Conservation (phyloP, 1,284 basidiomycete genomes). For the Tilletia caries region DNA sequence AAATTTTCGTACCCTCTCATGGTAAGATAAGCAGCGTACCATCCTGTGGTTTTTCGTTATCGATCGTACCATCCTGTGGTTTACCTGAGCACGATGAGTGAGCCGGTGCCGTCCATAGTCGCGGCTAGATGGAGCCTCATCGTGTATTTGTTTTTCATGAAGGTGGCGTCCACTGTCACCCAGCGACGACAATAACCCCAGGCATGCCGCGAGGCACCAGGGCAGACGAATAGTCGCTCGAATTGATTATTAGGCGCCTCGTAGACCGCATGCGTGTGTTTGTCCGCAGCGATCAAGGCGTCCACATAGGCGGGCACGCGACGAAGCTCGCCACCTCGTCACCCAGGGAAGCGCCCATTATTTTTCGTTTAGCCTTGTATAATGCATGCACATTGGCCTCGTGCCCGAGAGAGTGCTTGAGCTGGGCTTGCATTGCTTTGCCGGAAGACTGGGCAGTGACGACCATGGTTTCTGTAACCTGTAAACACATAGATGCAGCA, state of each 20-base stretch:
- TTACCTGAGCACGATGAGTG: neutral
- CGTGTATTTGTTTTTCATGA: neutral
- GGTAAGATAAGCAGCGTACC: too few relatives aligned
- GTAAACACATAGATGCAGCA: too few relatives aligned
- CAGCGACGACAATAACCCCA: neutral
- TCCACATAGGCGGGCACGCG: neutral
- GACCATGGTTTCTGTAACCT: neutral
- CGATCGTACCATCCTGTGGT: neutral
- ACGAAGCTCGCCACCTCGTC: neutral
- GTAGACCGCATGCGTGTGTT: neutral
- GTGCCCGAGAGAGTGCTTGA: neutral
- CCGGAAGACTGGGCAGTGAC: neutral
- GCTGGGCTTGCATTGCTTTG: neutral
- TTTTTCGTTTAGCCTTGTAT: neutral
- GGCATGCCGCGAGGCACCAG: neutral
- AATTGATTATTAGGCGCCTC: neutral
- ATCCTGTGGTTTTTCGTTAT: too few relatives aligned
- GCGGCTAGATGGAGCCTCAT: neutral
- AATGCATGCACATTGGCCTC: neutral
- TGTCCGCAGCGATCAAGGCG: neutral
- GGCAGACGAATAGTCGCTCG: neutral
- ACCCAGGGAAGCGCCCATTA: neutral
- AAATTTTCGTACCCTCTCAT: too few relatives aligned
- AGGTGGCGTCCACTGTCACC: neutral
- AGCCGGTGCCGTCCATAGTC: neutral